A percentile compares a stretch with the other conserved stretches of the same genome.
phyloP scores from a whole-genome alignment of 2,329 filamentous ascomycete genomes.

The Hymenoscyphus scutula region DNA sequence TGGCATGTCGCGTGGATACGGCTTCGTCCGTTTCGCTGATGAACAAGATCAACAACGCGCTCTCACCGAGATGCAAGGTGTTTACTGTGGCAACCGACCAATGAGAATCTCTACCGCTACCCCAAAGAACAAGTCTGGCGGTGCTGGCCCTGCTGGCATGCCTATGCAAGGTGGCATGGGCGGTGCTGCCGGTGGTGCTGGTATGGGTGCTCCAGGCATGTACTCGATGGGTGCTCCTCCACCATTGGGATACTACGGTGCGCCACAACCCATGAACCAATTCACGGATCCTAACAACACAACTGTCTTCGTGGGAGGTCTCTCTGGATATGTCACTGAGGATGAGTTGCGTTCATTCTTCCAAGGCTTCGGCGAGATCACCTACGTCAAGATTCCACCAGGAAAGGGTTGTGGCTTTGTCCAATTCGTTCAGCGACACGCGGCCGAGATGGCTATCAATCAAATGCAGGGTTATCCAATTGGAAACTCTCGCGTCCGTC shows the following conservation, averaged over 20 bases:
- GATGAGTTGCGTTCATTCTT: slow-evolving; percentile 99
- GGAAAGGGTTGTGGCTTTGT: slow-evolving; percentile 99
- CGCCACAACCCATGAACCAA: slow-evolving; percentile 91
- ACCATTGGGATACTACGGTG: slow-evolving; percentile 65
- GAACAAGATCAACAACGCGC: slow-evolving; percentile 96
- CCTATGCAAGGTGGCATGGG: slow-evolving; percentile 49
- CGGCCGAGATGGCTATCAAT: slow-evolving; percentile 99
- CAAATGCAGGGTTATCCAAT: slow-evolving; percentile 99
- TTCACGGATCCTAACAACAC: slow-evolving; percentile 99
- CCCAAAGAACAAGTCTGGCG: slow-evolving; percentile 78
- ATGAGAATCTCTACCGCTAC: slow-evolving; percentile 99
- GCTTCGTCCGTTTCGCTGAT: slow-evolving; percentile 95
- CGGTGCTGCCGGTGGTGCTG: slow-evolving; percentile 44
- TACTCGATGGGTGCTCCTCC: slow-evolving; percentile 63
- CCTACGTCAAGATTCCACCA: slow-evolving; percentile 98
- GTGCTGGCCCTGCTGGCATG: slow-evolving; percentile 51
- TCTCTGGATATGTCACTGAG: slow-evolving; percentile 97
- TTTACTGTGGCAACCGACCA: slow-evolving; percentile 96
- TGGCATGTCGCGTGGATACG: slow-evolving; percentile 95
- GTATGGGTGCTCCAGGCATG: slow-evolving; percentile 47
- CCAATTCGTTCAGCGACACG: slow-evolving; percentile 97
- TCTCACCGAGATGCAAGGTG: slow-evolving; percentile 96
- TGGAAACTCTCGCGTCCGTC: slow-evolving; percentile 93
- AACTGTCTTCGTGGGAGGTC: slow-evolving; percentile 94
- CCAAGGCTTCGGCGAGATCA: slow-evolving; percentile 99